A percentile compares a stretch with the other conserved stretches of the same genome.
phyloP scores from a whole-genome alignment of 768 basidiomycete genomes.

The Termitomyces sp. region DNA sequence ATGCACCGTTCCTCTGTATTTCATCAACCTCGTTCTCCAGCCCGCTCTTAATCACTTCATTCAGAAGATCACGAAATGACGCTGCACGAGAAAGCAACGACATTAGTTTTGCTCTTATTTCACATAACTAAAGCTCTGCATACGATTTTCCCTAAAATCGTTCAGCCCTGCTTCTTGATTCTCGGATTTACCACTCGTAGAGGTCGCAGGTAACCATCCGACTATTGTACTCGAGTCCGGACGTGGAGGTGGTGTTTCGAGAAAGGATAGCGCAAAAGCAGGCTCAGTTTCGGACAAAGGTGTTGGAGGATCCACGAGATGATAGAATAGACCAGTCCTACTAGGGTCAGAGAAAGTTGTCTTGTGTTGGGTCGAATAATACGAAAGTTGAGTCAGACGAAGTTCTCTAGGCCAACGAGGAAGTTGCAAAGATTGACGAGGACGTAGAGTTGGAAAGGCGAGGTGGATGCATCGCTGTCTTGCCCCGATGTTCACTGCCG shows the following conservation, averaged over 20 bases:
- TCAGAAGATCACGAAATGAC: conserved; percentile 53
- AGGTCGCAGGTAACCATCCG: conserved; percentile 63
- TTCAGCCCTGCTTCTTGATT: conserved; percentile 47
- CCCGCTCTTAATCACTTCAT: conserved; percentile 50
- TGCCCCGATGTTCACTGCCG: neutral
- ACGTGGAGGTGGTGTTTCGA: conserved; percentile 36
- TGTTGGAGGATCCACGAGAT: conserved; percentile 49
- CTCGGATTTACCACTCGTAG: conserved; percentile 12
- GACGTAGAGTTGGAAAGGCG: neutral
- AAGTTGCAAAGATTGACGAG: neutral
- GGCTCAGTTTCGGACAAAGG: conserved; percentile 38
- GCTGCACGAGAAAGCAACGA: conserved; percentile 29
- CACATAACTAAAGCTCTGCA: conserved; percentile 17
- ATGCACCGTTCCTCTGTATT: conserved; percentile 57
- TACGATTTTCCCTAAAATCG: conserved; percentile 72
- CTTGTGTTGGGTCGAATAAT: neutral
- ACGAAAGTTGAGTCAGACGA: neutral
- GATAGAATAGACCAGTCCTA: conserved; percentile 67
- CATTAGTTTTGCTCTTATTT: neutral
- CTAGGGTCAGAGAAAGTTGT: conserved; percentile 39
- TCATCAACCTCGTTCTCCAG: conserved; percentile 59
- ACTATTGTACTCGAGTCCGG: conserved; percentile 48
- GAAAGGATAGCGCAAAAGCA: conserved; percentile 64
- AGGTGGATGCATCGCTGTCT: neutral
- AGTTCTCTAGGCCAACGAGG: neutral